Base-by-base conservation (phyloP, 2,329 filamentous ascomycete species). In the Aureobasidium sp. region DNA sequence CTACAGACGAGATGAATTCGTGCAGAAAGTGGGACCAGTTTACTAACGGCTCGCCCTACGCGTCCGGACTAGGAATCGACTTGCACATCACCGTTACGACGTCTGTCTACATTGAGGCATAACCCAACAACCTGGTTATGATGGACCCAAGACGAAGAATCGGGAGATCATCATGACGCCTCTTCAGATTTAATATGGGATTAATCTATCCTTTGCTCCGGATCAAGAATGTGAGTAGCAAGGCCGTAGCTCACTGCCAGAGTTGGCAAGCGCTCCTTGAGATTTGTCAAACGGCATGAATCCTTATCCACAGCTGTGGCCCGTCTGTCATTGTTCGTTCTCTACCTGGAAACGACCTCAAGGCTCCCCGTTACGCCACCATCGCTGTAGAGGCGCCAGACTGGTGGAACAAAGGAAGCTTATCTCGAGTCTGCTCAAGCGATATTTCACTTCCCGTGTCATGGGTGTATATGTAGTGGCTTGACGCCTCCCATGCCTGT, bases 251-350 rank as follows among this genome's bases (percentile, higher is more conserved):
- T 44, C 42, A n/a, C 22, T 8, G 27, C 25, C 53, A 57, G 7
- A 25, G 5, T 36, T 44, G 53, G 39, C 34, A 15, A 36, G 27
- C 5, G 29, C 14, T 34, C 17, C 45, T 34, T 39, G 41, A 41
- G 41, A 58, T 58, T 58, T 58, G 55, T 58, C 55, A 48, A 58
- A 47, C 55, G 55, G 42, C 34, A 58, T 27, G 55, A 31, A 58
- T 58, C 42, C 31, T 58, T 58, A 48, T 48, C 55, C 42, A 58
- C 55, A 27, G 20, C 20, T 55, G 55, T 48, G 55, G 42, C 22
- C 20, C 29, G 29, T 48, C 55, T 48, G 55, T 37, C 41, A 58
- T 47, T 58, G 55, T 58, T 58, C 34, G 55, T 58, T 37, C 55
- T 39, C 29, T 34, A 58, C 41, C 55, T 37, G 55, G 55, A 58